Base-by-base conservation (phyloP, 805 yeast species). In the Suhomyces canberraensis region DNA sequence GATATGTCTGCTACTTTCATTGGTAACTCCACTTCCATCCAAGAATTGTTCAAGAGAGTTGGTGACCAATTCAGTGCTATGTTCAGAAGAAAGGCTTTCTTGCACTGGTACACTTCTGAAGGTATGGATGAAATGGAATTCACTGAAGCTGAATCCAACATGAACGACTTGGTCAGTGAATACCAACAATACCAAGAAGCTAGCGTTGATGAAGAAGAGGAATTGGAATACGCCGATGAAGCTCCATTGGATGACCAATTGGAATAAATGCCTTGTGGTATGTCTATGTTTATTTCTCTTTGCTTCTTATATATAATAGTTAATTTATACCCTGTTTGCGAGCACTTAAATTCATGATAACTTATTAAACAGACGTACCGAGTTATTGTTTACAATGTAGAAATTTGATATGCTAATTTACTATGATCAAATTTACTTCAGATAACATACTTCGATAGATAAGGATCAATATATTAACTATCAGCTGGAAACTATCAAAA, bases 61-160 rank as follows among this genome's bases (percentile, higher is more conserved):
- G 91, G 91, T 47, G 87, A 77, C 53, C 96, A 89, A 68, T 89
- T 89, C 68, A 73, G 82, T 51, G 90, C 89, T 43, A 89, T 89
- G 96, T 89, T 84, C 68, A 78, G 86, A 61, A 86, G 93, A 71
- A 84, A 83, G 64, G 96, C 96, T 46, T 89, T 89, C 79, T 81
- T 89, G 69, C 96, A 89, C 66, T 89, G 96, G 96, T 89, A 87
- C 69, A 85, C 93, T 8, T 76, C 82, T 51, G 96, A 89, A 67
- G 96, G 96, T 71, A 89, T 89, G 96, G 96, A 89, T 58, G 95
- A 84, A 69, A 75, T 81, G 73, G 96, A 89, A 69, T 89, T 89
- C 65, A 78, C 88, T 40, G 96, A 89, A 71, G 96, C 96, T 36
- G 95, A 87, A 69, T 81, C 91, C 37, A 85, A 89, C 61, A 79